Base-by-base conservation (phyloP, 345 rosid genomes). In the Euphorbia lathyris region DNA sequence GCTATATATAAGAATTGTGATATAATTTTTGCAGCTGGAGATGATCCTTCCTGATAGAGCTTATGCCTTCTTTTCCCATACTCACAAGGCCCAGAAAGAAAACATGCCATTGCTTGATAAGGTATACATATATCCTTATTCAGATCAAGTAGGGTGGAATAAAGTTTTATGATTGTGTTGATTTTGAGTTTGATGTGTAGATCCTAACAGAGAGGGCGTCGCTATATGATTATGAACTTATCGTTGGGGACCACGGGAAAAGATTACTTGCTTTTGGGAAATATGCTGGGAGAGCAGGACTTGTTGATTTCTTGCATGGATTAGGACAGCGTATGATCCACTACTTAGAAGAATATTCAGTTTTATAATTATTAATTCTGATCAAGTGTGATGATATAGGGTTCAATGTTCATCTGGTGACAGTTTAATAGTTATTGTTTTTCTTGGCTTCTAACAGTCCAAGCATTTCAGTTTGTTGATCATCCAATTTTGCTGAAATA, bases 241-340 rank as follows among this genome's bases (percentile, higher is more conserved):
- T 94, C 4, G 92, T 80, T 53, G 86, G 88, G 22, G 95, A 88
- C 57, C 84, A 83, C 16, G 97, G 97, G 27, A 79, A 80, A 69
- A 75, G 96, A 77, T 68, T 89, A 59, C 82, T 94, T 62, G 96
- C 98, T 9, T 94, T 94, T 75, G 98, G 97, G 60, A 88, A 74
- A 80, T 94, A 71, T 77, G 98, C 97, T 71, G 97, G 98, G 58
- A 87, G 91, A 91, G 98, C 98, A 26, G 96, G 96, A 52, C 80
- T 89, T 9, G 75, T 94, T 68, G 98, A 94, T 72, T 89, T 90
- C 78, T 84, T 94, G 71, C 80, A 69, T 12, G 97, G 95, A 47
- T 71, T 94, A 25, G 98, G 98, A 82, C 88, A 83, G 79, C 71
- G 97, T 94, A 88, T 58, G 87, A 65, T 74, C 63, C 71, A 29